Evolutionary conservation across 257 asterid genomes (phyloP).

Genomic region (Perilla frutescens): DNA sequence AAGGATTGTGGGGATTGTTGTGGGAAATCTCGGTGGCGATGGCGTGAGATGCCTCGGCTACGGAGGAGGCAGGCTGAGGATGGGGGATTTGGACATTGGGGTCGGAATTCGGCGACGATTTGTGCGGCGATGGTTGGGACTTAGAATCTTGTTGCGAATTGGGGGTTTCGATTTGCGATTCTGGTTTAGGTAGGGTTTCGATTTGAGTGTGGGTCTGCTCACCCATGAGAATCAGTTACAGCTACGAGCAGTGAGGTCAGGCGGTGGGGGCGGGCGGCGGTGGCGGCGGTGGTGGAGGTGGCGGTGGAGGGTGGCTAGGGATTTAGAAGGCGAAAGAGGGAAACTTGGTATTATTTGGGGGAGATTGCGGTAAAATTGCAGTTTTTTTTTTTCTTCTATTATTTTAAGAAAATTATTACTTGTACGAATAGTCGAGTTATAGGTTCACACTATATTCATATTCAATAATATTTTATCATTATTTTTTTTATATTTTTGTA

Average conservation of each 20-base stretch:
- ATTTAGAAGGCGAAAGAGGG: slow-evolving; percentile 33
- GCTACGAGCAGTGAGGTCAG: neutral
- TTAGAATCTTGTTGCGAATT: slow-evolving; percentile 36
- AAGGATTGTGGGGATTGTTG: slow-evolving; percentile 58
- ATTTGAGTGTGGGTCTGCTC: slow-evolving; percentile 55
- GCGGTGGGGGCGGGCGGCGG: neutral
- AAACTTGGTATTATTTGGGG: slow-evolving; percentile 27
- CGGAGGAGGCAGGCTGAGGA: slow-evolving; percentile 38
- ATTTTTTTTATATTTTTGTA: too few species aligned
- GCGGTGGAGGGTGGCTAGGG: slow-evolving; percentile 30
- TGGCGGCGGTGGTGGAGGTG: slow-evolving; percentile 20
- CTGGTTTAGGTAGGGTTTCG: slow-evolving; percentile 42
- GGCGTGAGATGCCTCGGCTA: slow-evolving; percentile 35
- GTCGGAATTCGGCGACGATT: slow-evolving; percentile 40
- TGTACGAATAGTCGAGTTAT: too few species aligned
- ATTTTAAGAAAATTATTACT: too few species aligned
- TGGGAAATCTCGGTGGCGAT: slow-evolving; percentile 43
- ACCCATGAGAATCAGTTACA: slow-evolving; percentile 55
- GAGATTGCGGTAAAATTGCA: slow-evolving; percentile 41
- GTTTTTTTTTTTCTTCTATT: neutral
- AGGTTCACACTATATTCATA: too few species aligned
- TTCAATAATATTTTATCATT: too few species aligned
- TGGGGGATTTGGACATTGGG: slow-evolving; percentile 41
- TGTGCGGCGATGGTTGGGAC: slow-evolving; percentile 38
- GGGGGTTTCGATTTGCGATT: slow-evolving; percentile 45